These are phyloP conservation scores for Penicillium soppii DNA, from an alignment of 495 filamentous ascomycete species.

Conservation along the genomic window DNA sequence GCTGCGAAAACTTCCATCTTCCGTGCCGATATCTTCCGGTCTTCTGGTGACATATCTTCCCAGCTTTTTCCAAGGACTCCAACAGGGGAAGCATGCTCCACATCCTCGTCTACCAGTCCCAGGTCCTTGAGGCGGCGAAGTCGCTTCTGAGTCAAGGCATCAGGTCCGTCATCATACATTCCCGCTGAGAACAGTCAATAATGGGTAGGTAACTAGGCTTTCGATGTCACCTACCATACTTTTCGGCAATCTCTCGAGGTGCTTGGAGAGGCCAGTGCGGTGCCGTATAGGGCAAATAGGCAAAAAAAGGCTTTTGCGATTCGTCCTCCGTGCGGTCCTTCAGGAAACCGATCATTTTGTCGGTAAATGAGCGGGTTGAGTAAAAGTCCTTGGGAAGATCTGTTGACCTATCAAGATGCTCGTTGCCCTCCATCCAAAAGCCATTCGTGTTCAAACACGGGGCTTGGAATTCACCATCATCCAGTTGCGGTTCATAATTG, in stretches of 20 bases:
- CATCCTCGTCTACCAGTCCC: conserved; percentile 31
- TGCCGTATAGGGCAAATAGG: conserved; percentile 42
- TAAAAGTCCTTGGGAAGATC: conserved; percentile 43
- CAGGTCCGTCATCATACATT: conserved; percentile 42
- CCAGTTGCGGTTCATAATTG: conserved; percentile 43
- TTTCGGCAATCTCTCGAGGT: conserved; percentile 27
- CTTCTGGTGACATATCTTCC: conserved; percentile 11
- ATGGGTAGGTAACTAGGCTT: too few relatives aligned
- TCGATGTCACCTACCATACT: conserved; percentile 23
- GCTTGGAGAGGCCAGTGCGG: conserved; percentile 49
- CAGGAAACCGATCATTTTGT: conserved; percentile 38
- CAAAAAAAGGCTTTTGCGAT: conserved; percentile 40
- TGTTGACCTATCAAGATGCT: background rate
- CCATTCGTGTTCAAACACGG: conserved; percentile 4
- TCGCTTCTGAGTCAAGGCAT: conserved; percentile 31
- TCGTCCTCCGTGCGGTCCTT: conserved; percentile 39
- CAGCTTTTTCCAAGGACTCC: conserved; percentile 6
- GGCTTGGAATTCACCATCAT: conserved; percentile 1
- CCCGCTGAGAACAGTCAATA: conserved; percentile 11
- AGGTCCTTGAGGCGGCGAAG: conserved; percentile 35
- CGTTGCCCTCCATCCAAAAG: background rate
- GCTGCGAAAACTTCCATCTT: conserved; percentile 56
- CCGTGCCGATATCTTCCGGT: conserved; percentile 38
- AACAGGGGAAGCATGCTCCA: conserved; percentile 29
- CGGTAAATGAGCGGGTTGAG: conserved; percentile 35